These are phyloP conservation scores for Colletotrichum sp. DNA, from an alignment of 2,329 filamentous ascomycete genomes.

Conservation along the genomic window DNA sequence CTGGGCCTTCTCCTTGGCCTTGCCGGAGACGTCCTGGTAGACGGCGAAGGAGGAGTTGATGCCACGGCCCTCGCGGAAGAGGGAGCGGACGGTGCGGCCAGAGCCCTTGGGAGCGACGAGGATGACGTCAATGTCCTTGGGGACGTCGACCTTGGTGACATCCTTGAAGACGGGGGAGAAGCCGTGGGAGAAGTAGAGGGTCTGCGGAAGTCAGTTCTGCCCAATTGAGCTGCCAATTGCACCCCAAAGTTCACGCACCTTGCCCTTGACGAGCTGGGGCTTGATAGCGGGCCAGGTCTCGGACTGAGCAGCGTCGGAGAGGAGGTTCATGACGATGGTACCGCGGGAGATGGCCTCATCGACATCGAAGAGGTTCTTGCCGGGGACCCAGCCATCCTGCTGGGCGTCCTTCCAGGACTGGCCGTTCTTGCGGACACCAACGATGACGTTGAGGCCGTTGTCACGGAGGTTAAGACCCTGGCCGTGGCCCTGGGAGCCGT, in stretches of 20 bases:
- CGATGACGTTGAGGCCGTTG: constrained; percentile 98
- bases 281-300: constrained; percentile 99
- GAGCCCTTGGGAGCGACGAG: constrained; percentile 99
- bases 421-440: constrained; percentile 98
- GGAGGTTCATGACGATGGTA: constrained; percentile 98
- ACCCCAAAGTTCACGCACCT: constrained; percentile 65
- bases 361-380: constrained; percentile 98
- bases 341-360: constrained; percentile 94
- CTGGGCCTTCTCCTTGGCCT: constrained; percentile 97
- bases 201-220: constrained; percentile 57
- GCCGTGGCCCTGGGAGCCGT: constrained; percentile 96
- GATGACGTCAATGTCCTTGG: constrained; percentile 96
- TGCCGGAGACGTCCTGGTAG: constrained; percentile 97
- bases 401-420: constrained; percentile 97
- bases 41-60: constrained; percentile 99
- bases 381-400: constrained; percentile 96
- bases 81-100: constrained; percentile 95
- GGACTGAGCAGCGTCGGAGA: constrained; percentile 95
- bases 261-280: constrained; percentile 97
- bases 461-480: constrained; percentile 99
- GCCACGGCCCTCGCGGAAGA: constrained; percentile 98
- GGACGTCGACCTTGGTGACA: constrained; percentile 97
- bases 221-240: neutral
- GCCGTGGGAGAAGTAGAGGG: constrained; percentile 99
- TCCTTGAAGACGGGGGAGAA: constrained; percentile 99